Conservation (phyloP, 2,329 filamentous ascomycete species). For the Escovopsis weberi region DNA sequence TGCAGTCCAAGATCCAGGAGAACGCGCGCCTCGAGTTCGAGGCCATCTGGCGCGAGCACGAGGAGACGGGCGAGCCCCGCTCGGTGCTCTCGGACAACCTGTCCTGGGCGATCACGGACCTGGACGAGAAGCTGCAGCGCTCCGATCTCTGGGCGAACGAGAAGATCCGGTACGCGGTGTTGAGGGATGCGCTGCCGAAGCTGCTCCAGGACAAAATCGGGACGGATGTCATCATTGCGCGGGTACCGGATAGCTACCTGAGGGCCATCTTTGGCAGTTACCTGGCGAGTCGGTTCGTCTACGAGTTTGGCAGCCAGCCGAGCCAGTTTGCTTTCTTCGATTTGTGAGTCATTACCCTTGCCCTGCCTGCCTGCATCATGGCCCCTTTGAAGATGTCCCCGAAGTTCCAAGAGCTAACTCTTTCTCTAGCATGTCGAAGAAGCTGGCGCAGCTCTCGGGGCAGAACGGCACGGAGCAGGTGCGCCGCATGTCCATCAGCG, state of each 20-base stretch:
- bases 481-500: conserved; percentile 13
- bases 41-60: conserved; percentile 92
- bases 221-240: conserved; percentile 68
- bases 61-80: conserved; percentile 62
- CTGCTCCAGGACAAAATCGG: conserved; percentile 81
- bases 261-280: conserved; percentile 93
- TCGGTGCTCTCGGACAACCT: conserved; percentile 87
- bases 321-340: conserved; percentile 98
- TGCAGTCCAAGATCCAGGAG: conserved; percentile 79
- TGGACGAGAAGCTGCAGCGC: conserved; percentile 91
- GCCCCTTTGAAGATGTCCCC: no score
- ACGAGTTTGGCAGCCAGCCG: conserved; percentile 82
- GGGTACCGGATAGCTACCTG: conserved; percentile 85
- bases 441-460: conserved; percentile 34
- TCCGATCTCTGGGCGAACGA: conserved; percentile 84
- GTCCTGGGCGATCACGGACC: conserved; percentile 82
- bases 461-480: conserved; percentile 13
- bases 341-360: conserved; percentile 52
- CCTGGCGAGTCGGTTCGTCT: conserved; percentile 88
- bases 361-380: no score
- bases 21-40: conserved; percentile 94
- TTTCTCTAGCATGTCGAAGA: conserved; percentile 45
- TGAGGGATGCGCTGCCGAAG: conserved; percentile 73
- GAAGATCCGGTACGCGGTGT: conserved; percentile 59
- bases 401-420: neutral